Evolutionary conservation across 208 protist species (phyloP).

Genomic region (Trypanosoma lewisi): DNA sequence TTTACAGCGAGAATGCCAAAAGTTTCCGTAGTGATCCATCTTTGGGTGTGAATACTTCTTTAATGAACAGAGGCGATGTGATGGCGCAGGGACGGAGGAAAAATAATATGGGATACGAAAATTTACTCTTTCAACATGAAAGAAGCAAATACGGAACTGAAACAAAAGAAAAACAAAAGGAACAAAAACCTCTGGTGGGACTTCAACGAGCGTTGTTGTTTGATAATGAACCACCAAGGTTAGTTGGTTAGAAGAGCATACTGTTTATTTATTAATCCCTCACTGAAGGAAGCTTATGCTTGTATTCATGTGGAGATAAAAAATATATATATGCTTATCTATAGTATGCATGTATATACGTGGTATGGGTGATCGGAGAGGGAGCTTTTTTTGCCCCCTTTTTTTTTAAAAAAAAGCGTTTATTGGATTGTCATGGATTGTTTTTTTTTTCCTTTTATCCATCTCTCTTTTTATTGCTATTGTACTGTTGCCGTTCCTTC

Average conservation of each 20-base stretch:
- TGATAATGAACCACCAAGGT: slow-evolving; percentile 15
- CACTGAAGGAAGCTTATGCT: no score
- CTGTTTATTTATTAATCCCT: slow-evolving; percentile 10
- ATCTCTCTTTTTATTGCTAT: no score
- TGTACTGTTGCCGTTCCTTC: no score
- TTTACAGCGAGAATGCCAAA: neutral
- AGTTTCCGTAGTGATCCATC: neutral
- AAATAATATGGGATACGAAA: neutral
- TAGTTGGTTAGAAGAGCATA: neutral
- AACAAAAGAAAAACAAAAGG: neutral
- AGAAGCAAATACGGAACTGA: neutral
- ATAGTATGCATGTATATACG: slow-evolving; percentile 3
- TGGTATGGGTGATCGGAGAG: no score
- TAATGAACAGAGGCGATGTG: neutral
- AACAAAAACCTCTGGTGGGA: slow-evolving; percentile 3
- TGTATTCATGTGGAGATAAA: neutral
- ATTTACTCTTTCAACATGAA: neutral
- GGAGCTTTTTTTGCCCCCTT: no score
- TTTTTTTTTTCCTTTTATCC: slow-evolving; percentile 4
- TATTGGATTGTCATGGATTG: neutral
- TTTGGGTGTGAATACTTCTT: neutral
- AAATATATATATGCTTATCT: neutral
- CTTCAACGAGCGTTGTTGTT: slow-evolving; percentile 19
- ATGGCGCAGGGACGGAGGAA: neutral
- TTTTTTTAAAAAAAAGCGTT: neutral